Evolutionary conservation across 208 protist genomes (phyloP).

Genomic region (Borovskyia barvae): DNA sequence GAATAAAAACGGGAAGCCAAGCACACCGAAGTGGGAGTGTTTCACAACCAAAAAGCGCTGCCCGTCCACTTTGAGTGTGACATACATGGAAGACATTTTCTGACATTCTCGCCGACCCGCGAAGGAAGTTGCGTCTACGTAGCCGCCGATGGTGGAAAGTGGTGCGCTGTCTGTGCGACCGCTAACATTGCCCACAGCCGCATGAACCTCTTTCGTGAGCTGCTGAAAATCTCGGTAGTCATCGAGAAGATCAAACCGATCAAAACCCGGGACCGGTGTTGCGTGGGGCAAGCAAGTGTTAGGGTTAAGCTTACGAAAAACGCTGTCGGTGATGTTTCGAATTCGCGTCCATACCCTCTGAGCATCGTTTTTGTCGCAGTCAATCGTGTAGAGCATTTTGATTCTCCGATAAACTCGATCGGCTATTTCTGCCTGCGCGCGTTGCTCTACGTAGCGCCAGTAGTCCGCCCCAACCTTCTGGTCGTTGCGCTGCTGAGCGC

Average conservation of each 20-base stretch:
- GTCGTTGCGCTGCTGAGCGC: constrained; percentile 52
- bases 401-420: constrained; percentile 63
- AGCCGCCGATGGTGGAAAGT: constrained; percentile 71
- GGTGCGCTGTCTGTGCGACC: constrained; percentile 69
- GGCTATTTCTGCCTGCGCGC: constrained; percentile 53
- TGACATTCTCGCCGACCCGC: constrained; percentile 28
- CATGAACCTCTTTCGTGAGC: constrained; percentile 63
- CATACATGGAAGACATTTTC: constrained; percentile 45
- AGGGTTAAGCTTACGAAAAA: constrained; percentile 32
- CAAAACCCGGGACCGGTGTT: constrained; percentile 19
- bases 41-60: constrained; percentile 72
- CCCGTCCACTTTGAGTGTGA: constrained; percentile 84
- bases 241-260: constrained; percentile 45
- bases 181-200: constrained; percentile 49
- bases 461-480: constrained; percentile 42
- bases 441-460: constrained; percentile 74
- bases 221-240: constrained; percentile 52
- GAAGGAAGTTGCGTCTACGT: constrained; percentile 66
- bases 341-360: constrained; percentile 50
- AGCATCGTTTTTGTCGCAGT: constrained; percentile 34
- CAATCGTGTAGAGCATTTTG: constrained; percentile 47
- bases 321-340: constrained; percentile 37
- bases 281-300: constrained; percentile 25
- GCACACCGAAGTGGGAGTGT: constrained; percentile 61
- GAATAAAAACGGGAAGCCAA: constrained; percentile 77